phyloP scores from a whole-genome alignment of 2,329 filamentous ascomycete genomes.

The Claviceps cyperi region DNA sequence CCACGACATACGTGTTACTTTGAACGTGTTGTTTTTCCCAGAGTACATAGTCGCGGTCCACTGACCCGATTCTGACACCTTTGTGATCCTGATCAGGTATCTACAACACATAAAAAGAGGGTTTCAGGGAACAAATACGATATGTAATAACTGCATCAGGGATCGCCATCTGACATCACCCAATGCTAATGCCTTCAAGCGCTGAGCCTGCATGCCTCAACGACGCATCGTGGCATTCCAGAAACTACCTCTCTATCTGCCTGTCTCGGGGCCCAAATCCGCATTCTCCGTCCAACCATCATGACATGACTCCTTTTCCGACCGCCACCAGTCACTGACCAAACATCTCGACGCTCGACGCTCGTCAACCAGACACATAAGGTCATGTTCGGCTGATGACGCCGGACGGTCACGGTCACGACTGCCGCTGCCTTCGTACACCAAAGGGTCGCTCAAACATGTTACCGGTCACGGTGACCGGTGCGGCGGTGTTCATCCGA shows the following conservation, averaged over 20 bases:
- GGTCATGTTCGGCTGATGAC: not conserved
- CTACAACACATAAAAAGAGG: too few species aligned
- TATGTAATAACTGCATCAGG: too few species aligned
- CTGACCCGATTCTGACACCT: too few species aligned
- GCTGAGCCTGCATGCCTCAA: not conserved
- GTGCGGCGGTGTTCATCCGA: not conserved
- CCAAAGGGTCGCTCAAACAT: not conserved
- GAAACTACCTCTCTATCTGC: not conserved
- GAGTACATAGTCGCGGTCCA: not conserved
- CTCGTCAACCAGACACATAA: not conserved
- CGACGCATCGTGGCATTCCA: conserved; percentile 1
- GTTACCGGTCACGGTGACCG: too few species aligned
- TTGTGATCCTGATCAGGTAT: too few species aligned
- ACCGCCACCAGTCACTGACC: not conserved
- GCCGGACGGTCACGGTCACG: not conserved
- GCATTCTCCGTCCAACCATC: not conserved
- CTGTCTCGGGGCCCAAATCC: not conserved
- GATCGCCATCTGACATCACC: too few species aligned
- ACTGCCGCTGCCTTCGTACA: not conserved
- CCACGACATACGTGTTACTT: not conserved
- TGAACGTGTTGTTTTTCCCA: not conserved
- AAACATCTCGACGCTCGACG: too few species aligned
- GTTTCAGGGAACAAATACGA: too few species aligned
- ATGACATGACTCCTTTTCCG: not conserved
- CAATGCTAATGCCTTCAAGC: too few species aligned